Evolutionary conservation across 768 basidiomycete genomes (phyloP).

Genomic region (Cystobasidium tubakii): DNA sequence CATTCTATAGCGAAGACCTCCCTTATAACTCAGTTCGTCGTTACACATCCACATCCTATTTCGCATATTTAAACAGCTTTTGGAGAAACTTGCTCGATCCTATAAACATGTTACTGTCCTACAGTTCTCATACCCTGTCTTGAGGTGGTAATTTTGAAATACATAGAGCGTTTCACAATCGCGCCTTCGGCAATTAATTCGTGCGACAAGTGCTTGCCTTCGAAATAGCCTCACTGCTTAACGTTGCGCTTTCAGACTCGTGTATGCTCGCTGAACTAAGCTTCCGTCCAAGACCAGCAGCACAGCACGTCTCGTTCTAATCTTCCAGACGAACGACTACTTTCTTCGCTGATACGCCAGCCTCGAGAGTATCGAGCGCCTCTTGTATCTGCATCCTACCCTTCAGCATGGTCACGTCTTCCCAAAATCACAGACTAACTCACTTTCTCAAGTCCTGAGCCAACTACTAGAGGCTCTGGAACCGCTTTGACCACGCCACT

Average conservation of each 20-base stretch:
- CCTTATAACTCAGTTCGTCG: neutral
- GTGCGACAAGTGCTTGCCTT: no score
- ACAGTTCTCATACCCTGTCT: neutral
- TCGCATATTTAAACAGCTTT: neutral
- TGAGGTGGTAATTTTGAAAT: no score
- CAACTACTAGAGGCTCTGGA: constrained; percentile 40
- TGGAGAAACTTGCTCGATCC: neutral
- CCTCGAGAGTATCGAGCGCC: constrained; percentile 37
- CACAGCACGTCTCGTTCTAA: no score
- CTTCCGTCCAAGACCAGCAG: no score
- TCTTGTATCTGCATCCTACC: constrained; percentile 18
- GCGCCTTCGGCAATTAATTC: no score
- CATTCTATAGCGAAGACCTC: neutral
- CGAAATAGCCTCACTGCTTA: no score
- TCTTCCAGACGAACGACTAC: constrained; percentile 36
- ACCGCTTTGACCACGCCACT: constrained; percentile 34
- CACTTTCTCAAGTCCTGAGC: constrained; percentile 39
- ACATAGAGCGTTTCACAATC: neutral
- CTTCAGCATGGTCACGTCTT: neutral
- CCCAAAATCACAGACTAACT: neutral
- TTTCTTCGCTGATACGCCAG: constrained; percentile 42
- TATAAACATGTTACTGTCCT: neutral
- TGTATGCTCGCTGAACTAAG: no score
- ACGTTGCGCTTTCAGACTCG: no score
- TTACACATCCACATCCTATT: neutral